Evolutionary conservation across 306 rosid species (phyloP), one percentile per base, ranked within the genome.

Genomic region (Crataegus laevigata): DNA sequence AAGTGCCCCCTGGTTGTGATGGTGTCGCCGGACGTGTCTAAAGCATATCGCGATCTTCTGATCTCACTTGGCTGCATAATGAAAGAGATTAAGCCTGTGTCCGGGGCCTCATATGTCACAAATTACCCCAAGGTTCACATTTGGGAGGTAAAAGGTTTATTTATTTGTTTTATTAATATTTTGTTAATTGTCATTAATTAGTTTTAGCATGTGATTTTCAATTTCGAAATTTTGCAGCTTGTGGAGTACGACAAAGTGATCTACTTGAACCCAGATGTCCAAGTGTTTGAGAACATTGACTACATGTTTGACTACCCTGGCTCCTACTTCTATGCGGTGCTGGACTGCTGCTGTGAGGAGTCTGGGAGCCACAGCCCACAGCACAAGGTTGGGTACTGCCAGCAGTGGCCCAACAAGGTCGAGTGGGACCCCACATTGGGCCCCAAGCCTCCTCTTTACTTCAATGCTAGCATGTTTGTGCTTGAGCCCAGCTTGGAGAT

Each of bases 101-200:
- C 96, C 38, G 84, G 84, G 92, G 84, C 97, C 8, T 89, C 89
- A 66, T 93, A 91, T 55, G 98, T 91, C 80, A 91, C 89, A 86
- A 93, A 93, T 32, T 93, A 93, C 89, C 88, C 97, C 66, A 93
- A 93, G 77, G 92, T 93, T 1, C 89, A 96, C 5, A 91, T 93
- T 64, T 91, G 96, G 96, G 92, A 93, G 97, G 97, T 91, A 82
- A 62, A 82, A 61, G 22, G 40, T 62, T 28, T 6, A 1, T 57
- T 57, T 57, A 0, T 10, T n/a, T 22, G 3, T 22, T 57, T 10
- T 43, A 43, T 43, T 43, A 12, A 42, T 42, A 24, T n/a, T 5
- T 11, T 4, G 8, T 58, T 28, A 30, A 30, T 30, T 30, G 34
- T 30, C 1, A 30, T 5, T 30, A 32, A 0, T 0, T 32, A 5